Evolutionary conservation across 2,329 filamentous ascomycete species (phyloP).

Genomic region (Penicillium fuscoglaucum): DNA sequence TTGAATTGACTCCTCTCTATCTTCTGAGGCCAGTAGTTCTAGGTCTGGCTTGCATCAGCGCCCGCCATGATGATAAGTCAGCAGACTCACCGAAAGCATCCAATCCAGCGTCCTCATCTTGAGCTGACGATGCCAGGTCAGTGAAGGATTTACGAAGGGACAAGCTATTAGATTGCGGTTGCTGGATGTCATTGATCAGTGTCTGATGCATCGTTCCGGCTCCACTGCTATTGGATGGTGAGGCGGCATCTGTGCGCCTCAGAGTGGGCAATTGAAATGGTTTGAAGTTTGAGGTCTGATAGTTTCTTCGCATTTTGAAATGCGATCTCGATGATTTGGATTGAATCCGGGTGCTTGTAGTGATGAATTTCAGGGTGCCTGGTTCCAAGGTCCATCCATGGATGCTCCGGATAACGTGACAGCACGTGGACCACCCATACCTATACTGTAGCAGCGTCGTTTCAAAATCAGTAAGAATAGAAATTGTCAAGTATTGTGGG

Average conservation of each 20-base stretch:
- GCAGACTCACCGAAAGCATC: slow-evolving; percentile 52
- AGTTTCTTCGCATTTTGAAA: slow-evolving; percentile 21
- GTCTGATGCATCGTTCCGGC: slow-evolving; percentile 19
- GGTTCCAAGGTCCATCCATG: background rate
- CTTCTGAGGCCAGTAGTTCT: slow-evolving; percentile 39
- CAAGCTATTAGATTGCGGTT: slow-evolving; percentile 7
- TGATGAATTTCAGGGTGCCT: background rate
- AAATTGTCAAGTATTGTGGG: background rate
- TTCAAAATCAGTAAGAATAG: background rate
- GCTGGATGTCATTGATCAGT: slow-evolving; percentile 27
- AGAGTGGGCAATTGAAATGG: slow-evolving; percentile 12
- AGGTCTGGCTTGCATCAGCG: slow-evolving; percentile 31
- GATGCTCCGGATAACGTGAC: slow-evolving; percentile 6
- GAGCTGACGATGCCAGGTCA: background rate
- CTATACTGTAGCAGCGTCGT: background rate
- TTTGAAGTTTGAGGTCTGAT: slow-evolving; percentile 6
- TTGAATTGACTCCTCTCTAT: slow-evolving; percentile 10
- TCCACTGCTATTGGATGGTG: slow-evolving; percentile 11
- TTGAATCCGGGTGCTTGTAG: background rate
- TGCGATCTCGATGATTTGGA: background rate
- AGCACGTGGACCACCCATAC: slow-evolving; percentile 6
- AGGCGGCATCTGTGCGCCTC: slow-evolving; percentile 13
- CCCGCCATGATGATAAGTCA: background rate
- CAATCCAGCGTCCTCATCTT: slow-evolving; percentile 36
- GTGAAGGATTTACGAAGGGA: background rate